Evolutionary conservation across 306 rosid genomes (phyloP), one percentile per base, ranked within the genome.

Genomic region (Acacia confusa): DNA sequence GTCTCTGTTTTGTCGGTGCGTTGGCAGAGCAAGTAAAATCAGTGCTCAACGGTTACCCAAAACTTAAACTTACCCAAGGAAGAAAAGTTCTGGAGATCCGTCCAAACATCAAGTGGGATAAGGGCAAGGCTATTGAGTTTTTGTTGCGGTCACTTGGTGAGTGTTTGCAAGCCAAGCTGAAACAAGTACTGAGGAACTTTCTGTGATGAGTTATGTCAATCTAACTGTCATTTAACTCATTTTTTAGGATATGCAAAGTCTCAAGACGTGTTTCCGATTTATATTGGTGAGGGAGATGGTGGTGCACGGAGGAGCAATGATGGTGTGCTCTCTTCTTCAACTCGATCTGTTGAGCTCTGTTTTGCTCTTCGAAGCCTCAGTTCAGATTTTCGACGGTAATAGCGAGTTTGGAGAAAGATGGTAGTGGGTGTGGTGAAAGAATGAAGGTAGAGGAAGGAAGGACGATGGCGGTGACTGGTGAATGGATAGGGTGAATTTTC

Each of bases 251-350:
- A 83, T 68, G 90, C 84, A 12, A 89, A 93, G 84, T 93, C 97
- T 9, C 74, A 70, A 43, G 87, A 90, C 47, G 94, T 95, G 2
- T 86, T 95, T 3, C 99, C 99, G 0, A 82, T 95, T 53, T 95
- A 95, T 30, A 93, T 95, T 13, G 99, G 99, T 60, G 99, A 95
- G n/a, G n/a, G n/a, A n/a, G n/a, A n/a, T n/a, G n/a, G n/a, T n/a
- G n/a, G n/a, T n/a, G n/a, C n/a, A n/a, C n/a, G n/a, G n/a, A n/a
- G n/a, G n/a, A n/a, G n/a, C n/a, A n/a, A n/a, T n/a, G n/a, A n/a
- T n/a, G n/a, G n/a, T n/a, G n/a, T n/a, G n/a, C n/a, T n/a, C n/a
- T n/a, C n/a, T n/a, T n/a, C n/a, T n/a, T n/a, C n/a, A n/a, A n/a
- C n/a, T n/a, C n/a, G n/a, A n/a, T n/a, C n/a, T n/a, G n/a, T n/a